These are phyloP conservation scores for Hygrocybe coccinea DNA, from an alignment of 768 basidiomycete species.

Conservation along the genomic window DNA sequence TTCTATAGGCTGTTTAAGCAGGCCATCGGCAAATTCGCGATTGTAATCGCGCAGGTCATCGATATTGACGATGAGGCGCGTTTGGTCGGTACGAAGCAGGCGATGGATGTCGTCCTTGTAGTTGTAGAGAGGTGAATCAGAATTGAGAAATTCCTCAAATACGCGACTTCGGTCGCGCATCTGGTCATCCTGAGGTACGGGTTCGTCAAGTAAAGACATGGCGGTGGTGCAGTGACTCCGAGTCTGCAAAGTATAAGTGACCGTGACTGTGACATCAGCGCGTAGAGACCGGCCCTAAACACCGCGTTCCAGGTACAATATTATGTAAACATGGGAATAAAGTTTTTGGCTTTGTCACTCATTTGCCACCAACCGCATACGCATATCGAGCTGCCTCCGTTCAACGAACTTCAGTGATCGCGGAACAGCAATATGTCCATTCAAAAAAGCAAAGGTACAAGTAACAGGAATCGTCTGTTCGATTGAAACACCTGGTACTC, in stretches of 20 bases:
- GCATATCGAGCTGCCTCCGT: too few species aligned
- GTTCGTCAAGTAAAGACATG: slow-evolving; percentile 52
- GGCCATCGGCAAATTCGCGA: slow-evolving; percentile 80
- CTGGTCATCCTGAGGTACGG: slow-evolving; percentile 61
- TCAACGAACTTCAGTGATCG: too few species aligned
- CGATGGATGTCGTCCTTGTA: slow-evolving; percentile 81
- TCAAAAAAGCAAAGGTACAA: too few species aligned
- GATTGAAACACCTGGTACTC: too few species aligned
- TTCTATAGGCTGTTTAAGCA: slow-evolving; percentile 83
- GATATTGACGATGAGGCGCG: slow-evolving; percentile 90
- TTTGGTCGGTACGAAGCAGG: slow-evolving; percentile 77
- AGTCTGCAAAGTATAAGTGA: too few species aligned
- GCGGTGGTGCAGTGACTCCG: too few species aligned
- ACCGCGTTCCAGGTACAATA: not conserved
- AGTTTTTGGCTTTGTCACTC: too few species aligned
- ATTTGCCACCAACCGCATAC: too few species aligned
- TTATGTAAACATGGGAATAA: too few species aligned
- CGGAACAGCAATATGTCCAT: too few species aligned
- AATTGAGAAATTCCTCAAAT: slow-evolving; percentile 79
- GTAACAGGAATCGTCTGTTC: too few species aligned
- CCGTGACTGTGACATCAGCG: not conserved
- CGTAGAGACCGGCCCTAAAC: slow-evolving; percentile 15
- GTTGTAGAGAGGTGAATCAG: slow-evolving; percentile 63
- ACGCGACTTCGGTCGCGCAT: slow-evolving; percentile 70
- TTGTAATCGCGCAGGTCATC: slow-evolving; percentile 94